Evolutionary conservation across 768 basidiomycete genomes (phyloP).

Genomic region (Russula compacta): DNA sequence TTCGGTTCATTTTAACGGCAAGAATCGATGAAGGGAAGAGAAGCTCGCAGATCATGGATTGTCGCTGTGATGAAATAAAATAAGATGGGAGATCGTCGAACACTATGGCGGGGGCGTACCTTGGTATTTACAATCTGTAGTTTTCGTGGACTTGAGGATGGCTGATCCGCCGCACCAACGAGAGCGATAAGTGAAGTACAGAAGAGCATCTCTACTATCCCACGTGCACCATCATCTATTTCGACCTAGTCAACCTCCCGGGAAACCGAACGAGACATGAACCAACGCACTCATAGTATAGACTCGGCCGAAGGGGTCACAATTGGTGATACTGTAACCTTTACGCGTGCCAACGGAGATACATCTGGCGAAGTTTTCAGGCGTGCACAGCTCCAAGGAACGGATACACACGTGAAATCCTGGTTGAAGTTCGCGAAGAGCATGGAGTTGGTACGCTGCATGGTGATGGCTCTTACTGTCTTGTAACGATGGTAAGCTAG

Average conservation of each 20-base stretch:
- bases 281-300: conserved; percentile 82
- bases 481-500: not conserved
- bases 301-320: conserved; percentile 94
- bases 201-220: conserved; percentile 99
- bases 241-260: not conserved
- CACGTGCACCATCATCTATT: conserved; percentile 84
- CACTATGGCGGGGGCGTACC: conserved; percentile 35
- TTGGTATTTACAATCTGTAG: conserved; percentile 99
- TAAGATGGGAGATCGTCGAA: not conserved
- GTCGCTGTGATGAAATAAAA: conserved; percentile 35
- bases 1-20: conserved; percentile 95
- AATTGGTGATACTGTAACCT: conserved; percentile 96
- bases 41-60: conserved; percentile 98
- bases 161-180: conserved; percentile 91
- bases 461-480: not conserved
- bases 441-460: conserved; percentile 36
- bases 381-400: not conserved
- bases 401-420: conserved; percentile 71
- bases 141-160: conserved; percentile 82
- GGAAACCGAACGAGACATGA: not conserved
- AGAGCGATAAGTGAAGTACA: conserved; percentile 96
- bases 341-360: conserved; percentile 91
- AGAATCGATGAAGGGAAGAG: conserved; percentile 95
- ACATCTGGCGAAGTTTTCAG: conserved; percentile 40
- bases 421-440: conserved; percentile 96